Evolutionary conservation across 306 rosid species (phyloP), one percentile per base, ranked within the genome.

Genomic region (Casuarina cunninghamiana): DNA sequence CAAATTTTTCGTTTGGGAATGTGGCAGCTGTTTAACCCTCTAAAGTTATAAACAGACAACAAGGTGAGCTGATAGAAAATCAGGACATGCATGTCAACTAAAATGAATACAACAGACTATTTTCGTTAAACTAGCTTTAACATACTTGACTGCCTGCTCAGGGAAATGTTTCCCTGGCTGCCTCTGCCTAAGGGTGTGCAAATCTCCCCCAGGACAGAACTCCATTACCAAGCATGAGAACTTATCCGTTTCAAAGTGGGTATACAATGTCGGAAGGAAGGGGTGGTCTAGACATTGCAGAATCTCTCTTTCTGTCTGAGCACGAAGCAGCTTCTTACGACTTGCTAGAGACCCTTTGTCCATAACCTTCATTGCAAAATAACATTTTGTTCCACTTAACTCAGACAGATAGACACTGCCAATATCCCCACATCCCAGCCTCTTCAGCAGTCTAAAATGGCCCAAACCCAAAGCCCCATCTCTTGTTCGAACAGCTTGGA

Each of bases 121-220:
- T 43, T 74, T 60, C 80, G 72, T 45, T 65, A 80, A 82, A 17
- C 79, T 83, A 57, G 51, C 2, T 6, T 26, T 39, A 85, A 92
- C 98, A 82, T 95, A 95, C 98, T 95, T 95, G 57, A 95, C 98
- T 71, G 98, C 98, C 87, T 95, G 98, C 92, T 95, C 98, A 61
- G 97, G 87, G 80, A 95, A 95, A 88, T 95, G 90, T 90, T 95
- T 95, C 84, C 98, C 97, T 38, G 96, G 93, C 82, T 95, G 98
- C 89, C 90, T 92, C 88, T 95, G 98, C 90, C 98, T 77, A 46
- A 92, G 95, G 39, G 95, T 95, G 85, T 95, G 98, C 80, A 95
- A 90, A 80, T 95, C 98, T 58, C 98, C 98, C 53, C 98, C 98
- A 10, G 97, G 98, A 86, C 98, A 95, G 86, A 92, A 95, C 84